Conservation (phyloP, 768 basidiomycete species). For the Lactarius vividus region DNA sequence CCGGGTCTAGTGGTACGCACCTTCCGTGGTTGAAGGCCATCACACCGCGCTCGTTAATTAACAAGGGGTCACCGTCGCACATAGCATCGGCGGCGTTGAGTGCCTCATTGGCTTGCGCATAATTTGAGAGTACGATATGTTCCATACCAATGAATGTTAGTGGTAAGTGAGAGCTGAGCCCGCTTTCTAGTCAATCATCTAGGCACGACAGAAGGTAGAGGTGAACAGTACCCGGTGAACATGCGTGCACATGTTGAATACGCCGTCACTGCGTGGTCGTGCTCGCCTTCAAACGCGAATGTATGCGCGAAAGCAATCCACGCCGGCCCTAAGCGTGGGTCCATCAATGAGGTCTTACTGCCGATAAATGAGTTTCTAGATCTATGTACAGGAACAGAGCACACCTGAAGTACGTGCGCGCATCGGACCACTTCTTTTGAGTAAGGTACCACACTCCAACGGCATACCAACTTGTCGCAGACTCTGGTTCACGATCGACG, state of each 20-base stretch:
- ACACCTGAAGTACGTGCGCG: conserved; percentile 92
- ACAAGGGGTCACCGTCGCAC: conserved; percentile 84
- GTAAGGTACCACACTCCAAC: conserved; percentile 97
- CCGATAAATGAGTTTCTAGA: conserved; percentile 9
- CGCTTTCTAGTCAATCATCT: background rate
- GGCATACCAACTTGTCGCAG: conserved; percentile 95
- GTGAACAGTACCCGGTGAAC: conserved; percentile 78
- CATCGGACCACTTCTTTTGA: conserved; percentile 83
- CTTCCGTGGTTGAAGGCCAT: conserved; percentile 85
- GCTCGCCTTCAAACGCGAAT: conserved; percentile 95
- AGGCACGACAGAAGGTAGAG: conserved; percentile 1
- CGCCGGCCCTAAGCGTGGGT: conserved; percentile 92
- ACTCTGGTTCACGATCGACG: conserved; percentile 91
- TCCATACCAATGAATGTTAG: conserved; percentile 98
- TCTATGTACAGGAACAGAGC: conserved; percentile 22
- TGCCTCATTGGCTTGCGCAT: conserved; percentile 81
- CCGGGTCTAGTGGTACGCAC: conserved; percentile 43
- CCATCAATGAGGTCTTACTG: conserved; percentile 96
- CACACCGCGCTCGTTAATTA: conserved; percentile 91
- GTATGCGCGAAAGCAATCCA: conserved; percentile 99
- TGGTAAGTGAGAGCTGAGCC: conserved; percentile 86
- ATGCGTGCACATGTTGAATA: conserved; percentile 96
- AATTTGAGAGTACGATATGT: conserved; percentile 86
- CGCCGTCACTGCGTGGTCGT: conserved; percentile 97
- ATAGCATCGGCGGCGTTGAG: conserved; percentile 76